Evolutionary conservation across 2,329 filamentous ascomycete genomes (phyloP).

Genomic region (Pseudofabraea citricarpa): DNA sequence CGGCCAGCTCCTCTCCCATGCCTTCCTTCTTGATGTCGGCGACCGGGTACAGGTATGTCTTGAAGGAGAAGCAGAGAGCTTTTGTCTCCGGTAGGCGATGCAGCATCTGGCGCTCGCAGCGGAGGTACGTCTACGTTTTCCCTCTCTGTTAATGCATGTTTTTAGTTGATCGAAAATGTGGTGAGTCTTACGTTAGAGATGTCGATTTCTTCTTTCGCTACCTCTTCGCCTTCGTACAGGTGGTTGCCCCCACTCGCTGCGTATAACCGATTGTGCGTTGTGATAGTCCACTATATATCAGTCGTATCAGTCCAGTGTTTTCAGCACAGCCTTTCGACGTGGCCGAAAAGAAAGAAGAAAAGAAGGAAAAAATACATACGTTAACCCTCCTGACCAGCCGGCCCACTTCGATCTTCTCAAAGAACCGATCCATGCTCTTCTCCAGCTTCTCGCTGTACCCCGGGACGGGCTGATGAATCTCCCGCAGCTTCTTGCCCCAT

Average conservation of each 20-base stretch:
- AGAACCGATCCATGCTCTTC: conserved; percentile 58
- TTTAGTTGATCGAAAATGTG: not conserved
- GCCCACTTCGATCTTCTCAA: conserved; percentile 46
- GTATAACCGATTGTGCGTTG: conserved; percentile 35
- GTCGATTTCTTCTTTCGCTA: conserved; percentile 35
- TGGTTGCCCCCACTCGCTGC: conserved; percentile 35
- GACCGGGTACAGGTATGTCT: conserved; percentile 57
- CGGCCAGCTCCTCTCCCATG: conserved; percentile 43
- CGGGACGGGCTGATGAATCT: conserved; percentile 56
- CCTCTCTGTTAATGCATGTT: not conserved
- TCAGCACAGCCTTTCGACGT: too few species aligned
- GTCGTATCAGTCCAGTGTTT: too few species aligned
- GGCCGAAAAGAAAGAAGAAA: not conserved
- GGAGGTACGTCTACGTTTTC: conserved; percentile 34
- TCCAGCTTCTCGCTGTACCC: conserved; percentile 51
- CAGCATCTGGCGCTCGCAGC: conserved; percentile 57
- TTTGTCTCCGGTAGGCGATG: conserved; percentile 49
- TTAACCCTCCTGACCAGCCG: conserved; percentile 52
- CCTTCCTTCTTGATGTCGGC: conserved; percentile 52
- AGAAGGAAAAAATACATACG: conserved; percentile 12
- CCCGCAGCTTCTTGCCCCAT: conserved; percentile 43
- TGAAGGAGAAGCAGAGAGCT: conserved; percentile 56
- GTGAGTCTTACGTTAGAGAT: conserved; percentile 33
- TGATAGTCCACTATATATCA: conserved; percentile 36
- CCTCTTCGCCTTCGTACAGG: conserved; percentile 31